A percentile compares a stretch with the other conserved stretches of the same genome.
Conservation (phyloP, 2,329 filamentous ascomycete species). For the Microdochium paspali region DNA sequence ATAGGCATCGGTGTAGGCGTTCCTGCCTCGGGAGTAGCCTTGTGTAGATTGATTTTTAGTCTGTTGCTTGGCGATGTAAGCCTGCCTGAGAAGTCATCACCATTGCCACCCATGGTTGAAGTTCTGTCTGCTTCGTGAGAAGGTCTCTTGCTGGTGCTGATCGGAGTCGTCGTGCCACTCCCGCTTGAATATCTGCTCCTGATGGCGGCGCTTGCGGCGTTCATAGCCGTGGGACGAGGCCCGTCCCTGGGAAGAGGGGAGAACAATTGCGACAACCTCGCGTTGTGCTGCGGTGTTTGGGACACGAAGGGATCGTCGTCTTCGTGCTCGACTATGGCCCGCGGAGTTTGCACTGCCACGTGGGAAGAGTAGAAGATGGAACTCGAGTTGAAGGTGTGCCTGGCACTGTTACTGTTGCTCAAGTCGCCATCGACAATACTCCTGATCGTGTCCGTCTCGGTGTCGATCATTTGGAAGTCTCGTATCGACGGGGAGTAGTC, state of each 20-base stretch:
- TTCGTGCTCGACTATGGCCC: background rate
- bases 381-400: background rate
- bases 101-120: background rate
- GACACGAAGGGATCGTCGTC: slow-evolving; percentile 16
- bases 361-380: background rate
- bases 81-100: background rate
- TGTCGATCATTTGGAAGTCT: background rate
- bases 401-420: background rate
- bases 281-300: slow-evolving; percentile 5
- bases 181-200: background rate
- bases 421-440: background rate
- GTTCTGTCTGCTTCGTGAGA: background rate
- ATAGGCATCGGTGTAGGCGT: slow-evolving; percentile 11
- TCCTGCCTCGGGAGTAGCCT: slow-evolving; percentile 5
- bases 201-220: slow-evolving; percentile 1
- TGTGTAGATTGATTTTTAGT: background rate
- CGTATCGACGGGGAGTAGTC: background rate
- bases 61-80: background rate
- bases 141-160: background rate
- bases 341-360: background rate
- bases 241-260: slow-evolving; percentile 12
- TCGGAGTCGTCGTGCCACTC: background rate
- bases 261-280: slow-evolving; percentile 17
- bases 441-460: background rate
- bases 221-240: background rate